Evolutionary conservation across 1,139 yeast genomes (phyloP).

Genomic region (Nakaseomyces bracarensis): DNA sequence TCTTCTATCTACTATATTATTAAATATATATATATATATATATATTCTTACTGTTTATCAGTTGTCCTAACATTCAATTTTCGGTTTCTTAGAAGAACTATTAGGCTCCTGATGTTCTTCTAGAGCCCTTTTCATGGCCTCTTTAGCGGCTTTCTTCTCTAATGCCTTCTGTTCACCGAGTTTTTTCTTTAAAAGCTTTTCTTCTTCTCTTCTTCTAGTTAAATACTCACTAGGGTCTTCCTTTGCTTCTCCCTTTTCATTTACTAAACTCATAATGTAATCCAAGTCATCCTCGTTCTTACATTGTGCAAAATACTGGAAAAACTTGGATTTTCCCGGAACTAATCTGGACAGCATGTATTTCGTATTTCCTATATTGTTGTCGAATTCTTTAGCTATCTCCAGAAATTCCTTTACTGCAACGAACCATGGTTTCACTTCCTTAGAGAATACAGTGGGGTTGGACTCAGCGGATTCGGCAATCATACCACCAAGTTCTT

Average conservation of each 20-base stretch:
- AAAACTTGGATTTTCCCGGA: slow-evolving; percentile 66
- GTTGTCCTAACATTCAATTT: background rate
- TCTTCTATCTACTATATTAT: background rate
- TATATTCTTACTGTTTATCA: too few species aligned
- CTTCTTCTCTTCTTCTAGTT: slow-evolving; percentile 18
- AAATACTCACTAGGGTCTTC: slow-evolving; percentile 20
- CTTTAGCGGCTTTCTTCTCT: background rate
- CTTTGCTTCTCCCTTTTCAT: slow-evolving; percentile 16
- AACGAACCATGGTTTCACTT: slow-evolving; percentile 48
- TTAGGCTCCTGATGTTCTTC: background rate
- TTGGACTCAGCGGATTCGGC: slow-evolving; percentile 86
- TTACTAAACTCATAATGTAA: slow-evolving; percentile 19
- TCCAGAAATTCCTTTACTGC: slow-evolving; percentile 49
- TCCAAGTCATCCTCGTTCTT: slow-evolving; percentile 49
- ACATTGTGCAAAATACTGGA: slow-evolving; percentile 48
- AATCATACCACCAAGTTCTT: slow-evolving; percentile 75
- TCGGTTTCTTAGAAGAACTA: background rate
- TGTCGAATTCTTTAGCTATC: slow-evolving; percentile 49
- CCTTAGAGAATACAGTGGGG: slow-evolving; percentile 59
- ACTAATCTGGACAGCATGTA: slow-evolving; percentile 69
- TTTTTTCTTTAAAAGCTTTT: slow-evolving; percentile 16
- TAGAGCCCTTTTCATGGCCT: background rate
- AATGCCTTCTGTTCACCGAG: slow-evolving; percentile 10
- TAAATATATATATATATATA: background rate
- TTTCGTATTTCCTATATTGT: slow-evolving; percentile 65